Conservation (phyloP, 257 asterid genomes). For the Petunia secreta region DNA sequence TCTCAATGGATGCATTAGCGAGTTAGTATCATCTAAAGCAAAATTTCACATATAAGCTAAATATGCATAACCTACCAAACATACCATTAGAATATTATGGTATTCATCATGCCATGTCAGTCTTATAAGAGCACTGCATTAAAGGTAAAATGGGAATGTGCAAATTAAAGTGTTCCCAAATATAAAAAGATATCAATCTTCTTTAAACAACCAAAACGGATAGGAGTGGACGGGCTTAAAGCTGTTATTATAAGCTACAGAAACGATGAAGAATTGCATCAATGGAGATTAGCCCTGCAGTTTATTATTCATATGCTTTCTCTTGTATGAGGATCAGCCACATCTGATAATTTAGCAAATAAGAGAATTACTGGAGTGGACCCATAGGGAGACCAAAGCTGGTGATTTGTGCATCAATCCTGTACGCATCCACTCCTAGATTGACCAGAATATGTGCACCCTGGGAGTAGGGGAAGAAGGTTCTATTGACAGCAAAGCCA, state of each 20-base stretch:
- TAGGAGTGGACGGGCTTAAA: neutral
- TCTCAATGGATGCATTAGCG: too few species aligned
- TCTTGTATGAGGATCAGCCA: constrained; percentile 5
- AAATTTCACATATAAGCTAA: neutral
- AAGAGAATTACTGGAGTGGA: constrained; percentile 88
- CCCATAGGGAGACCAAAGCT: constrained; percentile 94
- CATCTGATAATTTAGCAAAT: constrained; percentile 15
- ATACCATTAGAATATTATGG: neutral
- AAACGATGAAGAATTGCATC: constrained; percentile 18
- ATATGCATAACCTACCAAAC: constrained; percentile 1
- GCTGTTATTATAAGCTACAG: constrained; percentile 22
- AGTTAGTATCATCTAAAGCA: too few species aligned
- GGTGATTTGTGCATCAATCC: constrained; percentile 80
- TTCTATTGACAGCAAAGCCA: constrained; percentile 96
- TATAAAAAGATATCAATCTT: constrained; percentile 9
- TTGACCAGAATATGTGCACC: constrained; percentile 81
- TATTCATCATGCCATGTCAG: neutral
- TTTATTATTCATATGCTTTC: neutral
- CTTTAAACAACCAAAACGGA: neutral
- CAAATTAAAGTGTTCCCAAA: neutral
- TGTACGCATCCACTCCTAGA: constrained; percentile 90
- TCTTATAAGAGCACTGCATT: neutral
- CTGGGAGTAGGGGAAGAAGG: constrained; percentile 92
- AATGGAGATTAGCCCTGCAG: neutral
- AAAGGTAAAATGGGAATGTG: constrained; percentile 21